Evolutionary conservation across 441 rosid genomes (phyloP), one percentile per base, ranked within the genome.

Genomic region (Adansonia madagascariensis): DNA sequence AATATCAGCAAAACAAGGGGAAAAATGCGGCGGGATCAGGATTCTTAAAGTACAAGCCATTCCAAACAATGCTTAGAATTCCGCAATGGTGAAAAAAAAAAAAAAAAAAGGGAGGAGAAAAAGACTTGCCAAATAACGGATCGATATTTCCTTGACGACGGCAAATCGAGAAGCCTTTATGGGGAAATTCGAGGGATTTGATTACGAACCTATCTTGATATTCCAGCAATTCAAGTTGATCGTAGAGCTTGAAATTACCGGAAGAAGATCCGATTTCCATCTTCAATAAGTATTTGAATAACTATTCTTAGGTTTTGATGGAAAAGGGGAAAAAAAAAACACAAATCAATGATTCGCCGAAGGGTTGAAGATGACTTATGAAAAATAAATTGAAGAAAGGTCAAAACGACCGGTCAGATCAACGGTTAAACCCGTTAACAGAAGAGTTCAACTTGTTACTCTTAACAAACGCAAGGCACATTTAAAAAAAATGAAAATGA

Each of bases 121-220:
- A 53, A 20, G 56, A 15, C 62, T 84, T 79, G 89, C 95, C 94
- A 31, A 73, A 76, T 17, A 92, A 88, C 50, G 79, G 84, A 79
- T 86, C 83, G 79, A 95, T 80, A 79, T 83, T 81, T 18, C 99
- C 98, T 74, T 89, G 89, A 52, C 87, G 86, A 44, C 98, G 94
- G 77, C 73, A 76, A 75, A 94, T 86, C 55, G 87, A 88, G 92
- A 95, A 95, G 82, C 97, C 98, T 24, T 81, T 85, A 71, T 56
- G 59, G n/a, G 92, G 91, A 78, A 89, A 88, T 49, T 85, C 89
- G 18, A 82, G 69, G 46, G 97, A 84, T 78, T 83, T 89, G 83
- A 94, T 81, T 75, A 95, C 92, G 83, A 85, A 95, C 87, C 84
- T 91, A 64, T 90, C 97, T 39, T 82, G 88, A 73, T 88, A 94